Evolutionary conservation across 2,329 filamentous ascomycete species (phyloP).

Genomic region (Acrocalymma vagum): DNA sequence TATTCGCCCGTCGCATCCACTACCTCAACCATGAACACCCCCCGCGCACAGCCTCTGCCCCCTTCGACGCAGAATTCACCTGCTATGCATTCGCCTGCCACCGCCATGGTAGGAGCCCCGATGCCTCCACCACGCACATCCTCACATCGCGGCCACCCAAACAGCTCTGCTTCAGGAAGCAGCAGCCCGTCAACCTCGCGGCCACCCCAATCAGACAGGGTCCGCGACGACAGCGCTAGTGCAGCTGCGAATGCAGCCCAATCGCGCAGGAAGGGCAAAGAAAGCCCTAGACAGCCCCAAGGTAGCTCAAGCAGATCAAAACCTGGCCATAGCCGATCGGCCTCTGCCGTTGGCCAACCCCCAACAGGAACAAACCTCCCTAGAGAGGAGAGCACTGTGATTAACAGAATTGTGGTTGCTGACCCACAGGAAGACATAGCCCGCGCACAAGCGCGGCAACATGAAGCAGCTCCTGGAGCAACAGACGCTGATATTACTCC

Average conservation of each 20-base stretch:
- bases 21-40: constrained; percentile 47
- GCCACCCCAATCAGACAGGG: constrained; percentile 19
- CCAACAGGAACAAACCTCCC: constrained; percentile 64
- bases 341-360: constrained; percentile 61
- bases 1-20: constrained; percentile 44
- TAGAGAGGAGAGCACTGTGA: constrained; percentile 79
- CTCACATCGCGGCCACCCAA: constrained; percentile 65
- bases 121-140: constrained; percentile 82
- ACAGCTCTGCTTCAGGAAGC: constrained; percentile 19
- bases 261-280: constrained; percentile 59
- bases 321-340: constrained; percentile 54
- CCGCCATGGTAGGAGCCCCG: constrained; percentile 66
- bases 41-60: constrained; percentile 54
- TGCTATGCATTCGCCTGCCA: constrained; percentile 58
- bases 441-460: constrained; percentile 74
- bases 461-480: constrained; percentile 62
- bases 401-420: constrained; percentile 79
- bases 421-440: constrained; percentile 78
- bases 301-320: constrained; percentile 38
- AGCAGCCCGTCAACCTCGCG: constrained; percentile 40
- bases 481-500: constrained; percentile 55
- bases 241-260: constrained; percentile 38
- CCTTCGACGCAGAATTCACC: constrained; percentile 53
- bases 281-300: constrained; percentile 50
- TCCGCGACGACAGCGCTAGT: constrained; percentile 25